Percentiles rank a stretch among this genome's conserved stretches.
Evolutionary conservation across 2,329 filamentous ascomycete genomes (phyloP).

Genomic region (Thelonectria rubi): DNA sequence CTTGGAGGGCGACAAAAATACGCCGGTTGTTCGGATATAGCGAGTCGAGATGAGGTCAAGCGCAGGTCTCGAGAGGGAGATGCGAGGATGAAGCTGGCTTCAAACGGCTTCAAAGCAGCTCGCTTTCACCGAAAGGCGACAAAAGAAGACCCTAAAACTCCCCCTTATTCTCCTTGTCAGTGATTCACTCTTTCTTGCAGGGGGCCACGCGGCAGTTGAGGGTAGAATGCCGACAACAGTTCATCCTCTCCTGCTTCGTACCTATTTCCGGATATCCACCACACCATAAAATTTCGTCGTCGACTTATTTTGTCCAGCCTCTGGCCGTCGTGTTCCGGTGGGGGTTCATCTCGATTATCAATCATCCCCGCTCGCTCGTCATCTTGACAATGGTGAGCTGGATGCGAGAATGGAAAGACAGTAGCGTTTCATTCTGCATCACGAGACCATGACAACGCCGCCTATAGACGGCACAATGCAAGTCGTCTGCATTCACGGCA

Average conservation of each 20-base stretch:
- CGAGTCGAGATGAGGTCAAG: background rate
- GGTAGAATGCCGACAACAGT: constrained; percentile 3
- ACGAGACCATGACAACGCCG: background rate
- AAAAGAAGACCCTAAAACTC: background rate
- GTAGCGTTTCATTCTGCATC: background rate
- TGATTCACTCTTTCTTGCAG: constrained; percentile 5
- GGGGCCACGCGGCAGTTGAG: background rate
- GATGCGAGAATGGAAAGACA: constrained; percentile 11
- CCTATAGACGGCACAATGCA: background rate
- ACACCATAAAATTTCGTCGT: background rate
- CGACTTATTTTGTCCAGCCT: constrained; percentile 15
- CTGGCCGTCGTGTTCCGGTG: constrained; percentile 9
- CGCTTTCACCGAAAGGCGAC: background rate
- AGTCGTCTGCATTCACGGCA: background rate
- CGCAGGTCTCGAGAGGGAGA: background rate
- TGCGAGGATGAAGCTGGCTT: background rate
- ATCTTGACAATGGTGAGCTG: background rate
- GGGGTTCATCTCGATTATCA: constrained; percentile 30
- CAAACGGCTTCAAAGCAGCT: background rate
- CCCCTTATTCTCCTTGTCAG: background rate
- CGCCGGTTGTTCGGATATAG: constrained; percentile 8
- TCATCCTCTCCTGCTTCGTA: background rate
- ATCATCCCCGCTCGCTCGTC: constrained; percentile 22
- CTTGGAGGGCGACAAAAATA: constrained; percentile 14
- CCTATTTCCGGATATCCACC: constrained; percentile 10